Percentiles rank a stretch among this genome's conserved stretches.
Conservation (phyloP, 2,329 filamentous ascomycete genomes). For the Chrysoporthe deuterocubensis region DNA sequence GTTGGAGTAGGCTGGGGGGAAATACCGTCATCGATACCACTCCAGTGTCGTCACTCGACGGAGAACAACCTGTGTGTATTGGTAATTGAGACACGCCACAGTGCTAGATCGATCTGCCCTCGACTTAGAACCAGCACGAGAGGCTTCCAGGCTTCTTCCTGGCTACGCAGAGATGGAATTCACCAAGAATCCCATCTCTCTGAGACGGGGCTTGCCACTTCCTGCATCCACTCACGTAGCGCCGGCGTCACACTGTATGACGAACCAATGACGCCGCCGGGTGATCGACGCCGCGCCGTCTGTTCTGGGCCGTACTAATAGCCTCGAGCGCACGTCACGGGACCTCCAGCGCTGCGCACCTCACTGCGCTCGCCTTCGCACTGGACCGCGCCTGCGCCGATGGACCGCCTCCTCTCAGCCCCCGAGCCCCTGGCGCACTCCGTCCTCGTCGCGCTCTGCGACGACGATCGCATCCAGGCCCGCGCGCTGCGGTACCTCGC, state of each 20-base stretch:
- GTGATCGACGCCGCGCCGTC: background rate
- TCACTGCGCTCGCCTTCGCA: background rate
- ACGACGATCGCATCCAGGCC: constrained; percentile 16
- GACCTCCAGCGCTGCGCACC: too few relatives aligned
- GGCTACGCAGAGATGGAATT: background rate
- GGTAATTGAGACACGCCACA: background rate
- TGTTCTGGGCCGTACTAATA: background rate
- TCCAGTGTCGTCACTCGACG: background rate
- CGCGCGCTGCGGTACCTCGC: constrained; percentile 25
- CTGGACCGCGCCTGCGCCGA: background rate
- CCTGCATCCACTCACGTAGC: background rate
- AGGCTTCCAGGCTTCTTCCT: too few relatives aligned
- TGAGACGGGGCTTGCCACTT: background rate
- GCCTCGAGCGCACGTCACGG: background rate
- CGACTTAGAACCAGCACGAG: too few relatives aligned
- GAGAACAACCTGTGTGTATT: too few relatives aligned
- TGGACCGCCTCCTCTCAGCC: constrained; percentile 25
- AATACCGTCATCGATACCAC: too few relatives aligned
- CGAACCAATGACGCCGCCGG: background rate
- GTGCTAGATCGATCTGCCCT: background rate
- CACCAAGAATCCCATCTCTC: background rate
- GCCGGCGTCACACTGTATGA: constrained; percentile 1
- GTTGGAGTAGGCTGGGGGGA: too few relatives aligned
- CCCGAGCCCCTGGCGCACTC: constrained; percentile 21
- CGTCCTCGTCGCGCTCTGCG: constrained; percentile 26